phyloP scores from a whole-genome alignment of 192 early-diverging fungal genomes.

The Rhizophagus clarus region DNA sequence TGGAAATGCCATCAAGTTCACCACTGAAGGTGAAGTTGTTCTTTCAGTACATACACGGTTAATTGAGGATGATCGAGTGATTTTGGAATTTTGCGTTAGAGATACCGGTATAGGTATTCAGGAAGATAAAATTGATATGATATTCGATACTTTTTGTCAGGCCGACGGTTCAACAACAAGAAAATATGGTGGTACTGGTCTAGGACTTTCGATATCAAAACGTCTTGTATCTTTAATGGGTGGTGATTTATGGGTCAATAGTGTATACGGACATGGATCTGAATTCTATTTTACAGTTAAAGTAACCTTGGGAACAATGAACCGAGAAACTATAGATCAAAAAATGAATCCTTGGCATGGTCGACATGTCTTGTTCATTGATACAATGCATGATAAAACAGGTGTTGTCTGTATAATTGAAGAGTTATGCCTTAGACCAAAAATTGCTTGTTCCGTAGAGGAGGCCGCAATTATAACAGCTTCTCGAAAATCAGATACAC shows the following conservation, averaged over 20 bases:
- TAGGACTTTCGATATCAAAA: conserved; percentile 84
- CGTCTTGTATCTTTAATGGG: conserved; percentile 77
- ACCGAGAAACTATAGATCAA: conserved; percentile 44
- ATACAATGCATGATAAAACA: conserved; percentile 50
- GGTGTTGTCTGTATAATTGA: conserved; percentile 46
- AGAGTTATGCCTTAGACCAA: conserved; percentile 51
- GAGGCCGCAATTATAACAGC: conserved; percentile 48
- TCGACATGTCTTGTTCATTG: conserved; percentile 68
- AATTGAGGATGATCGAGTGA: conserved; percentile 46
- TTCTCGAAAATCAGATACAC: conserved; percentile 34
- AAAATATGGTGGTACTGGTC: conserved; percentile 84
- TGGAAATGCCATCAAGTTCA: conserved; percentile 88
- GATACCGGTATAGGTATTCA: conserved; percentile 89
- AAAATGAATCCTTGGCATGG: conserved; percentile 62
- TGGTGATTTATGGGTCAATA: conserved; percentile 79
- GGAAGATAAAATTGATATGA: conserved; percentile 70
- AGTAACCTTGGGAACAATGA: conserved; percentile 47
- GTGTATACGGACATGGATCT: conserved; percentile 70
- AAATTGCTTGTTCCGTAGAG: conserved; percentile 46
- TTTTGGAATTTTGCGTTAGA: conserved; percentile 67
- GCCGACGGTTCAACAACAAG: conserved; percentile 81
- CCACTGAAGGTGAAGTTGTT: conserved; percentile 68
- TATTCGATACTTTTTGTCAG: conserved; percentile 85
- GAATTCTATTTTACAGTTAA: conserved; percentile 77
- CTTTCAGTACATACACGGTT: conserved; percentile 52